Base-by-base conservation (phyloP, 1,139 yeast species). In the Yarrowia galli region DNA sequence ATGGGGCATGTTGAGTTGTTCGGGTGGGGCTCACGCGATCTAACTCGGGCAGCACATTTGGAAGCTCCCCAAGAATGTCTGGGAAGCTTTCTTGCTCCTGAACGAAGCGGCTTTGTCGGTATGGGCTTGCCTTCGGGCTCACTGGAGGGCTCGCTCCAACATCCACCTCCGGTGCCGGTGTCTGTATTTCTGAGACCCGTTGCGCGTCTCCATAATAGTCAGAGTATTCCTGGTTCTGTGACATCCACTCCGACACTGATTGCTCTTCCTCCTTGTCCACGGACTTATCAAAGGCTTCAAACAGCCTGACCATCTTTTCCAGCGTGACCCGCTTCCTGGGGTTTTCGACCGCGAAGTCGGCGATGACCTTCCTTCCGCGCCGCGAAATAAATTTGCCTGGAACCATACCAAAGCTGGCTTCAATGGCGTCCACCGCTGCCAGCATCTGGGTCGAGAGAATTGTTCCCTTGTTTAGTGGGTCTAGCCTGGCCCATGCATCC, bases 391-490 rank as follows among this genome's bases (percentile, higher is more conserved):
- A 58, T 8, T 42, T 58, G 20, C 64, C 64, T 6, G 64, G 64
- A 13, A 58, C 38, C 40, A 58, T 25, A 13, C 49, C 49, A 5
- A 58, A 43, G 28, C 64, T 13, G 15, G 16, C 25, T 40, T 58
- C 64, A 4, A 58, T 58, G 64, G 40, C 40, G 40, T 58, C 64
- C 20, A 58, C 42, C n/a, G 64, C 64, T 8, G 32, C 64, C 40
- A 58, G 42, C 64, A 58, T 58, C 49, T 58, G 64, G 40, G 40
- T 18, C 28, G 64, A 25, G 16, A 28, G 10, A 18, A 58, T 58
- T 10, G 64, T 58, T 20, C 64, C 64, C 9, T 20, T 42, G 28
- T 58, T 43, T 13, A n/a, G 8, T 9, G 64, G 64, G 35, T 58
- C 64, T 9, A 58, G 28, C 40, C 23, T 42, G 25, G 40, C 32